Base-by-base conservation (phyloP, 2,329 filamentous ascomycete species). In the Arthrobotrys entomopaga region DNA sequence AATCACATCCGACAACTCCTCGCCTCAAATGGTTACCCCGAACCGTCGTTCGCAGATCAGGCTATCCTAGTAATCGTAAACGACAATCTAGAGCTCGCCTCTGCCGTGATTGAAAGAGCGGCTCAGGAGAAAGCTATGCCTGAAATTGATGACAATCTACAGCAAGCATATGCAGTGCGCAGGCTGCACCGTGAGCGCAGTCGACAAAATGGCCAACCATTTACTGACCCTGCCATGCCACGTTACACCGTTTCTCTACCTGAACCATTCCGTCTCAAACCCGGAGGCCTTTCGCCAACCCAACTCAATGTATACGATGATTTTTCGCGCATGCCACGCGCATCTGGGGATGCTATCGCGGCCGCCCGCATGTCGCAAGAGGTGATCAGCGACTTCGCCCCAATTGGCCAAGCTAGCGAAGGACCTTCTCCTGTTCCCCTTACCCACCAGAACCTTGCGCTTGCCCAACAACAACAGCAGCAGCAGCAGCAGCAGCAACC, bases 1-100 rank as follows among this genome's bases (percentile, higher is more conserved):
- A 99, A 98, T 82, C 96, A 98, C 80, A 93, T 99, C 81, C 90
- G 95, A 60, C 85, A 85, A 56, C 81, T 89, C n/a, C 86, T 96
- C 42, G 89, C 92, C 63, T 90, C 92, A 61, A 84, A 86, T 67
- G 86, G 87, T 58, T 83, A 87, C 46, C 86, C 85, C 1, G 86
- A 88, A 61, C 87, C 90, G 78, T 91, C 91, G 15, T 86, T 99
- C 75, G 92, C 95, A 0, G 95, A 99, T 82, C 95, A 95, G 5
- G 91, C 95, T 34, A 95, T 99, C 75, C 87, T 98, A 66, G 97
- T 99, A 92, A 98, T 96, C 82, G 94, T 99, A 75, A 99, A 98
- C 81, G 94, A 96, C 77, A 99, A 99, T 80, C 86, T 99, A 29
- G 95, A 99, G 78, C 86, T 93, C 46, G 94, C 96, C 53, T 98